Base-by-base conservation (phyloP, 2,329 filamentous ascomycete genomes). In the Penicillium fuscoglaucum region DNA sequence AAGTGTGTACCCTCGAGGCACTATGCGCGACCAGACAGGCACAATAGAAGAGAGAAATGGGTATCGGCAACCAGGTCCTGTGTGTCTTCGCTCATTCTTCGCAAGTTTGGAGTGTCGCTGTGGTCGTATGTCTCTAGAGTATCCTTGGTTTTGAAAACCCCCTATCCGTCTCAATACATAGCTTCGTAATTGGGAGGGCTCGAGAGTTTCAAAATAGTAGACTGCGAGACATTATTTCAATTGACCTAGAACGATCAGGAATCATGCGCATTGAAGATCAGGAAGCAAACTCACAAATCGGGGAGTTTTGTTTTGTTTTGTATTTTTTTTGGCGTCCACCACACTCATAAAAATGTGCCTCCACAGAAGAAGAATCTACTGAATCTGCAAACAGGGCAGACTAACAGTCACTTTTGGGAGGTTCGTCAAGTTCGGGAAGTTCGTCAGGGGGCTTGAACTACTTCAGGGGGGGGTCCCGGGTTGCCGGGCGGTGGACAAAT, bases 381-480 rank as follows among this genome's bases (percentile, higher is more conserved):
- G 17, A 13, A 50, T 19, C 21, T 28, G 21, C 15, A 45, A 10
- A 45, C 35, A 48, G 6, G 15, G 8, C 12, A 44, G 41, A 44
- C 43, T 28, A 44, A 6, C 13, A 26, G 41, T 19, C 44, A 29
- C 43, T 28, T 46, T 19, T 4, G 44, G 44, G 17, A 29, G 10
- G 17, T 29, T 29, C 43, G 17, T 47, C 29, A 21, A 15, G 45
- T 47, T 45, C 17, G 43, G 19, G 37, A 40, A 4, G 33, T 39
- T 51, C 35, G 24, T 51, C 48, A 52, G 49, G 49, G 45, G 43
- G 31, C n/a, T 41, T 33, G 46, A 48, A 52, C 33, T 60, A 37
- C 52, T 52, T 64, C 61, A 63, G 62, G 61, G 64, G 64, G 33
- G 26, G 33, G 26, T 58, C 60, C 31, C 60, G 58, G 61, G 61